phyloP scores from a whole-genome alignment of 306 rosid species.

The Inga laurina region DNA sequence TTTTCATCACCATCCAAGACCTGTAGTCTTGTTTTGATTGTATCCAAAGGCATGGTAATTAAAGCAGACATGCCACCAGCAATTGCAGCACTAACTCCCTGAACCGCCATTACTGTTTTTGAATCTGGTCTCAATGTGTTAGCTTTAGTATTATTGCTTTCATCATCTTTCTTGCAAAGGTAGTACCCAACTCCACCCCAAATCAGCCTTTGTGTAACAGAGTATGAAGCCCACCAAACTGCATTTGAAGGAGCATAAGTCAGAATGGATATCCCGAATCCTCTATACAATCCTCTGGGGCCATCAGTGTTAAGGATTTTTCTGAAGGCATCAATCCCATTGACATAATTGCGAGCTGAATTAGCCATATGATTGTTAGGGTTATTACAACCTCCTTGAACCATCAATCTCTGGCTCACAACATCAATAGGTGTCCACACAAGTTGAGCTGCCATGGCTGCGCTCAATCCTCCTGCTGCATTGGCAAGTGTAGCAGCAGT shows the following conservation, averaged over 20 bases:
- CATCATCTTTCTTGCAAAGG: slow-evolving; percentile 47
- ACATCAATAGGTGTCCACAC: slow-evolving; percentile 93
- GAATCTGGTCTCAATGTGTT: slow-evolving; percentile 55
- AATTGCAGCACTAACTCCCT: slow-evolving; percentile 92
- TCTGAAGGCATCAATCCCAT: slow-evolving; percentile 79
- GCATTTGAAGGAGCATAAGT: slow-evolving; percentile 91
- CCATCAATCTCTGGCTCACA: slow-evolving; percentile 75
- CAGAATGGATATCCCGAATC: slow-evolving; percentile 77
- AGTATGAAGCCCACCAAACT: slow-evolving; percentile 93
- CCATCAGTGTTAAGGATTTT: slow-evolving; percentile 73
- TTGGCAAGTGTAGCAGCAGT: slow-evolving; percentile 71
- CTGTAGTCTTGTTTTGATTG: slow-evolving; percentile 85
- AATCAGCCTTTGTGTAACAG: slow-evolving; percentile 69
- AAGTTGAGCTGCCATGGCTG: slow-evolving; percentile 84
- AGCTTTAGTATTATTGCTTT: slow-evolving; percentile 36
- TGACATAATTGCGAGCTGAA: slow-evolving; percentile 46
- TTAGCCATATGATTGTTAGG: slow-evolving; percentile 43
- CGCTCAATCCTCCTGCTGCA: slow-evolving; percentile 79
- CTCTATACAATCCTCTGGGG: slow-evolving; percentile 70
- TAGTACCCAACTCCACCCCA: slow-evolving; percentile 78
- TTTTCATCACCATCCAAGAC: slow-evolving; percentile 85
- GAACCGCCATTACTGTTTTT: slow-evolving; percentile 76
- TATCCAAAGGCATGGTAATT: slow-evolving; percentile 88
- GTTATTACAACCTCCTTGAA: slow-evolving; percentile 50
- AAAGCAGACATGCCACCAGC: slow-evolving; percentile 86